Evolutionary conservation across 257 asterid species (phyloP).

Genomic region (Leptodermis oblonga): DNA sequence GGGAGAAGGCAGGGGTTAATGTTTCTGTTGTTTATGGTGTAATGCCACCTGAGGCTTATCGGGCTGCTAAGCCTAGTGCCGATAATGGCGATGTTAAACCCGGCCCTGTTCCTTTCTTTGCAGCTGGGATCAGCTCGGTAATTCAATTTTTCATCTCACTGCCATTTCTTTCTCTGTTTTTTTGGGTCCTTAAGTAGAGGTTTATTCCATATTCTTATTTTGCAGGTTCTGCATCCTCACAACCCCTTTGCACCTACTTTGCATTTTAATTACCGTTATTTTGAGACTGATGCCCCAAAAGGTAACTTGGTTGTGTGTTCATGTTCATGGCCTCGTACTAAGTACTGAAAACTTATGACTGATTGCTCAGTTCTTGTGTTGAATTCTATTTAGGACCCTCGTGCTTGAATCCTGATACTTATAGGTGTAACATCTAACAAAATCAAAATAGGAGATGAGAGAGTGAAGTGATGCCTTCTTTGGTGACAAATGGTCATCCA

Average conservation of each 20-base stretch:
- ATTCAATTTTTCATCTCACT: conserved; percentile 13
- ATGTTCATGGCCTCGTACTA: background rate
- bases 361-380: too few relatives aligned
- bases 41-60: conserved; percentile 98
- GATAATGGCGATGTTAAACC: conserved; percentile 59
- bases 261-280: conserved; percentile 93
- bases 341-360: background rate
- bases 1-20: conserved; percentile 97
- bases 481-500: background rate
- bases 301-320: conserved; percentile 35
- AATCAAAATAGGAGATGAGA: background rate
- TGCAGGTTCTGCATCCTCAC: conserved; percentile 91
- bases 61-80: conserved; percentile 79
- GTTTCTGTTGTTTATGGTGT: conserved; percentile 95
- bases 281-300: conserved; percentile 91
- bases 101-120: conserved; percentile 90
- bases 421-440: background rate
- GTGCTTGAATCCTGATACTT: background rate
- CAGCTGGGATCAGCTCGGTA: conserved; percentile 99
- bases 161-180: background rate
- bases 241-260: conserved; percentile 96
- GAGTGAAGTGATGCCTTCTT: too few relatives aligned
- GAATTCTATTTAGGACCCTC: background rate
- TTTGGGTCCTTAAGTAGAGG: background rate
- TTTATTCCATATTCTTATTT: conserved; percentile 11